A percentile compares a stretch with the other conserved stretches of the same genome.
phyloP scores from a whole-genome alignment of 768 basidiomycete genomes.

The Psilocybe sp. region DNA sequence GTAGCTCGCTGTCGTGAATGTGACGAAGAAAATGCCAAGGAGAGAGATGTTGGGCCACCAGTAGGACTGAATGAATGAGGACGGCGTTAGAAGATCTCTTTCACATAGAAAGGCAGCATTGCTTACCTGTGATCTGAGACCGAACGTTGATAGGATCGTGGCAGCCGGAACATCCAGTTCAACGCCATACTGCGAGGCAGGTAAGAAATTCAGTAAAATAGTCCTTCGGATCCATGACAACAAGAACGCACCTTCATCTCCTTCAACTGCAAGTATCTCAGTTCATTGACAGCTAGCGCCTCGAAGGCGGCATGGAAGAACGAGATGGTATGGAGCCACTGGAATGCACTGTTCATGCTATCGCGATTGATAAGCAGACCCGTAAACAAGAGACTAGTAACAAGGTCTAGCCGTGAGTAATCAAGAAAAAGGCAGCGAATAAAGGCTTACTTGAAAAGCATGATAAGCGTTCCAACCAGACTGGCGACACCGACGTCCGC shows the following conservation, averaged over 20 bases:
- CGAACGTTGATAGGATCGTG: conserved; percentile 91
- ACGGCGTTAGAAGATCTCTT: neutral
- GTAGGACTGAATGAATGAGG: conserved; percentile 56
- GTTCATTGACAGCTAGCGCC: conserved; percentile 95
- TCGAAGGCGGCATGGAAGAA: conserved; percentile 99
- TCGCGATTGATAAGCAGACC: conserved; percentile 94
- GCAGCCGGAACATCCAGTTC: conserved; percentile 96
- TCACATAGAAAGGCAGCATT: conserved; percentile 13
- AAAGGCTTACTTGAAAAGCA: conserved; percentile 91
- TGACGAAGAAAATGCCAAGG: conserved; percentile 81
- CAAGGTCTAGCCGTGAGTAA: neutral
- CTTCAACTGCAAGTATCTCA: conserved; percentile 89
- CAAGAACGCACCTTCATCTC: conserved; percentile 70
- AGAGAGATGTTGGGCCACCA: conserved; percentile 97
- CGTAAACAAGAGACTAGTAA: conserved; percentile 83
- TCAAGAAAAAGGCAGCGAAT: neutral
- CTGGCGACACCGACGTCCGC: conserved; percentile 86
- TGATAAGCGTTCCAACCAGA: conserved; percentile 89
- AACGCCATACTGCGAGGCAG: conserved; percentile 74
- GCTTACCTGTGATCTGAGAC: conserved; percentile 78
- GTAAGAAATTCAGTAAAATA: too few species aligned
- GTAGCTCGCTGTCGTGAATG: conserved; percentile 76
- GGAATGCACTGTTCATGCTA: conserved; percentile 65
- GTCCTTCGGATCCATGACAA: neutral
- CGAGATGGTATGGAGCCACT: conserved; percentile 87